phyloP scores from a whole-genome alignment of 805 yeast species.

The Peterozyma xylosa region DNA sequence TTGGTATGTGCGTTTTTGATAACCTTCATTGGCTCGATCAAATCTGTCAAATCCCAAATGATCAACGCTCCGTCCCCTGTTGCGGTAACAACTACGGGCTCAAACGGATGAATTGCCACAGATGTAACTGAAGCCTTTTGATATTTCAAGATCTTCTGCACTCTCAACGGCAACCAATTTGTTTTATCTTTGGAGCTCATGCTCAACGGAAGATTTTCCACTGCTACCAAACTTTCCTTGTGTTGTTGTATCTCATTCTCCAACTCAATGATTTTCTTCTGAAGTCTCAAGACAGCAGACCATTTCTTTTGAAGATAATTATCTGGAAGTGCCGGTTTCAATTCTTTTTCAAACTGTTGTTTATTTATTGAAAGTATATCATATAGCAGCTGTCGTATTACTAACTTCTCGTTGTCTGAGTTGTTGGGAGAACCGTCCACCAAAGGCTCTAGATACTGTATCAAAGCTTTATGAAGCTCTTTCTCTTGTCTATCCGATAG shows the following conservation, averaged over 20 bases:
- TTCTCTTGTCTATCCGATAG: constrained; percentile 24
- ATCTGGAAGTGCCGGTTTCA: constrained; percentile 15
- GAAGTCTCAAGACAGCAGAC: constrained; percentile 78
- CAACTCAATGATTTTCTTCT: constrained; percentile 61
- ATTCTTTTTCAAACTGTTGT: constrained; percentile 2
- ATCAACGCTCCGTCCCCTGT: constrained; percentile 66
- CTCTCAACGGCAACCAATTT: constrained; percentile 57
- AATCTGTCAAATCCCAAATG: constrained; percentile 63
- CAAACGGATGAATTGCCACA: constrained; percentile 65
- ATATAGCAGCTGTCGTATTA: constrained; percentile 2
- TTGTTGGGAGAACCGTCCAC: not conserved
- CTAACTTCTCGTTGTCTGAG: not conserved
- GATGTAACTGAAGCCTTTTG: constrained; percentile 54
- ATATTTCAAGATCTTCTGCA: constrained; percentile 31
- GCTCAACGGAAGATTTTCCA: constrained; percentile 8
- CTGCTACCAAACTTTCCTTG: constrained; percentile 28
- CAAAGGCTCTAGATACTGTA: constrained; percentile 22
- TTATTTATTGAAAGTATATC: constrained; percentile 7
- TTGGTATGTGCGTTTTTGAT: constrained; percentile 69
- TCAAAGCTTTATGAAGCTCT: constrained; percentile 27
- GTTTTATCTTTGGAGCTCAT: constrained; percentile 20
- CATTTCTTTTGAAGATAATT: constrained; percentile 65
- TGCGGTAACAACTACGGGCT: constrained; percentile 58
- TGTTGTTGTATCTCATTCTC: constrained; percentile 51
- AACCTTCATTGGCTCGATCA: constrained; percentile 51